Percentiles rank a stretch among this genome's conserved stretches.
These are phyloP conservation scores for Cardamine resedifolia DNA, from an alignment of 345 rosid species.

Conservation along the genomic window DNA sequence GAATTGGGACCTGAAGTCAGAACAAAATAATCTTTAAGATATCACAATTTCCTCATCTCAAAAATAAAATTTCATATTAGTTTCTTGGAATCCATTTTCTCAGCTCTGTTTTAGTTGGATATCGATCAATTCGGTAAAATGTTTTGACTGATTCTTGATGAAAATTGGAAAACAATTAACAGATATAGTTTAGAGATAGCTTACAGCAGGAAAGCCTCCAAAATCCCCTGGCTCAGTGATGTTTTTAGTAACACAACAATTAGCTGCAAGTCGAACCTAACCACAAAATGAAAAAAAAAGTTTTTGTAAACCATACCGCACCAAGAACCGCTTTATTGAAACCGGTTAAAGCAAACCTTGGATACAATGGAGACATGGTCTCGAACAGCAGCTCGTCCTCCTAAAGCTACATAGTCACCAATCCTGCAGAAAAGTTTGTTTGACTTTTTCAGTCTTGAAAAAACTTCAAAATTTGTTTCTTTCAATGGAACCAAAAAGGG, in stretches of 20 bases:
- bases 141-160: not conserved
- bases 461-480: conserved; percentile 10
- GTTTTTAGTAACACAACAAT: conserved; percentile 69
- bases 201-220: conserved; percentile 89
- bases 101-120: not conserved
- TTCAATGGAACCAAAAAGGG: conserved; percentile 31
- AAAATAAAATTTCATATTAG: not conserved
- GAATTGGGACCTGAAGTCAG: conserved; percentile 56
- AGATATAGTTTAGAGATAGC: conserved; percentile 21
- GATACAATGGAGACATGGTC: conserved; percentile 70
- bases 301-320: not conserved
- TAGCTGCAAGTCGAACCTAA: conserved; percentile 76
- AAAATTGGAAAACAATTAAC: not conserved
- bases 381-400: conserved; percentile 69
- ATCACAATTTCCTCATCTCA: not conserved
- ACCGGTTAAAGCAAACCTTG: conserved; percentile 50
- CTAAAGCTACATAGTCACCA: conserved; percentile 69
- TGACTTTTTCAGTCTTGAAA: conserved; percentile 21
- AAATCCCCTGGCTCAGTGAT: conserved; percentile 73
- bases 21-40: not conserved
- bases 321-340: not conserved
- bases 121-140: not conserved
- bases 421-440: conserved; percentile 41
- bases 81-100: not conserved
- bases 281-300: not conserved